Percentiles rank a stretch among this genome's conserved stretches.
Conservation (phyloP, 208 protist genomes). For the Balamuthia mandrillaris region DNA sequence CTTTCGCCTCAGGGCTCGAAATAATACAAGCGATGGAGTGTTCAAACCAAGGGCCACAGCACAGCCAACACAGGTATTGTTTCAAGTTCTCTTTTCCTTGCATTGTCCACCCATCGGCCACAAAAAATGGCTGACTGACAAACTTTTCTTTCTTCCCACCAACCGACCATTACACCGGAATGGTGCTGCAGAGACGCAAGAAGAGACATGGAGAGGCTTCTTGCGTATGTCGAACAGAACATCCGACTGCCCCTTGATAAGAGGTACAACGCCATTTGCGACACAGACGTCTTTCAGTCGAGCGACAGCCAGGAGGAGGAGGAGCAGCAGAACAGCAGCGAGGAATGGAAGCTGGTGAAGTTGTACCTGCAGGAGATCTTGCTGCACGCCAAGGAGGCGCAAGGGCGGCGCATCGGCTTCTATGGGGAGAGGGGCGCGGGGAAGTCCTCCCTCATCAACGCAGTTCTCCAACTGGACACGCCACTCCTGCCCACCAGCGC, state of each 20-base stretch:
- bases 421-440: background rate
- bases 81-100: too few species aligned
- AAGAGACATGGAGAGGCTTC: background rate
- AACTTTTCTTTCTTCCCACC: too few species aligned
- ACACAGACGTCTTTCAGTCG: background rate
- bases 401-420: background rate
- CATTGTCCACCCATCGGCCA: too few species aligned
- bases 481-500: background rate
- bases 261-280: background rate
- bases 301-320: background rate
- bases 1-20: too few species aligned
- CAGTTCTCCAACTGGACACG: background rate
- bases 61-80: too few species aligned
- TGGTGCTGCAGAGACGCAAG: too few species aligned
- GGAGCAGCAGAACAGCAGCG: background rate
- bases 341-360: background rate
- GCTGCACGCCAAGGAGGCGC: background rate
- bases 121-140: too few species aligned
- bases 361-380: slow-evolving; percentile 6
- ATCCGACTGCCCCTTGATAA: background rate
- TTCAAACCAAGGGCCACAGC: too few species aligned
- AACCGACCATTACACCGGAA: too few species aligned
- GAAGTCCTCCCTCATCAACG: slow-evolving; percentile 4
- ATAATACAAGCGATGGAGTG: too few species aligned
- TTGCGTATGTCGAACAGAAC: background rate